These are phyloP conservation scores for Aristolochia contorta DNA, from an alignment of 164 flowering plant species.

Conservation along the genomic window DNA sequence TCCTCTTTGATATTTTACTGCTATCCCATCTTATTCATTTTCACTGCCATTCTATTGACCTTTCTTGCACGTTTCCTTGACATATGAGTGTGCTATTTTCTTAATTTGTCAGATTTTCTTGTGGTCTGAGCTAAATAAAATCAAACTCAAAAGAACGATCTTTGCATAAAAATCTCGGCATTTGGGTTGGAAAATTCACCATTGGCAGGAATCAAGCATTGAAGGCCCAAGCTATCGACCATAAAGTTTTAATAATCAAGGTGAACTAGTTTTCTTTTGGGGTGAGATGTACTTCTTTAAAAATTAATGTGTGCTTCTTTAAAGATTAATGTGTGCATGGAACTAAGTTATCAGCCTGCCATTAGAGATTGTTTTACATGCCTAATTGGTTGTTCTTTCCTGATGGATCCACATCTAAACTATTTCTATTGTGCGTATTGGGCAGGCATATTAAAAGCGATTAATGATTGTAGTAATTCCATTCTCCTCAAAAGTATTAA, in stretches of 20 bases:
- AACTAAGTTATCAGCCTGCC: too few species aligned
- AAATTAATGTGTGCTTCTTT: too few species aligned
- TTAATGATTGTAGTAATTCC: constrained; percentile 97
- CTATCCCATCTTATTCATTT: background rate
- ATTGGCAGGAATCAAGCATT: constrained; percentile 87
- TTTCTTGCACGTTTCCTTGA: background rate
- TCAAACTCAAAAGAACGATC: constrained; percentile 98
- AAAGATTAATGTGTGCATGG: too few species aligned
- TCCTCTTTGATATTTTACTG: constrained; percentile 4
- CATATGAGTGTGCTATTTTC: too few species aligned
- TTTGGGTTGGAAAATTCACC: constrained; percentile 98
- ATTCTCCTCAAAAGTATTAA: constrained; percentile 84
- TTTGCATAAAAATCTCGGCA: constrained; percentile 85
- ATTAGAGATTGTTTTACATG: too few species aligned
- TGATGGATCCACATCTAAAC: background rate
- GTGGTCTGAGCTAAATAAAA: constrained; percentile 87
- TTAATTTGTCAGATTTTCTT: constrained; percentile 57
- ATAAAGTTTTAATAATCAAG: constrained; percentile 83
- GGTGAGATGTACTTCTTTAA: too few species aligned
- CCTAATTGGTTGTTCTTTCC: too few species aligned
- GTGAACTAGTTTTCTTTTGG: constrained; percentile 17
- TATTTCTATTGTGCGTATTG: background rate
- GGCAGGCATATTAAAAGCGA: constrained; percentile 90
- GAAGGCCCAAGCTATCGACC: constrained; percentile 84
- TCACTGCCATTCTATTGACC: background rate